phyloP scores from a whole-genome alignment of 1,284 basidiomycete genomes.

The Leccinum subrobustum region DNA sequence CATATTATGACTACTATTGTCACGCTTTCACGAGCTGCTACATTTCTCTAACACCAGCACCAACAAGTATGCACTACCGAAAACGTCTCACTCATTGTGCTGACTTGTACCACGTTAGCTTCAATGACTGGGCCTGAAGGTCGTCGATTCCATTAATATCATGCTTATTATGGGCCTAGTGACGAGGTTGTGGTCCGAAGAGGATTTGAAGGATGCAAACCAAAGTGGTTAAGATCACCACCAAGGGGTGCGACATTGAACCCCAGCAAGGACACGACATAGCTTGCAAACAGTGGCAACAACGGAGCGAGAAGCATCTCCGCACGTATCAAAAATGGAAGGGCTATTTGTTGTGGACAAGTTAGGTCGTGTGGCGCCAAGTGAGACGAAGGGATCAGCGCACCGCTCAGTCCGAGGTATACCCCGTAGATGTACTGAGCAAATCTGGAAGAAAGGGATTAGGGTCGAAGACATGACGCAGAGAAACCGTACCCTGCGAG shows the following conservation, averaged over 20 bases:
- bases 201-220: too few species aligned
- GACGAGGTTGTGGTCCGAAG: conserved; percentile 20
- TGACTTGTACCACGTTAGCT: too few species aligned
- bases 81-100: too few species aligned
- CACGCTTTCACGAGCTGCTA: too few species aligned
- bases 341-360: conserved; percentile 44
- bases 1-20: too few species aligned
- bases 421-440: conserved; percentile 89
- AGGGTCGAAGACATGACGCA: conserved; percentile 2
- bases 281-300: conserved; percentile 80
- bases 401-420: conserved; percentile 85
- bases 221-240: too few species aligned
- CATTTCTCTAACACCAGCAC: too few species aligned
- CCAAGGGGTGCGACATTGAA: conserved; percentile 70
- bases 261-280: conserved; percentile 83
- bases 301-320: conserved; percentile 86
- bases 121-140: too few species aligned
- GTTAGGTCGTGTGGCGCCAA: conserved; percentile 4
- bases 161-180: too few species aligned
- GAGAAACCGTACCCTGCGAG: conserved; percentile 65
- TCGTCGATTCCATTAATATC: too few species aligned
- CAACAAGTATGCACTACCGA: too few species aligned
- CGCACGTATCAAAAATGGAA: conserved; percentile 88
- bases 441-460: conserved; percentile 45
- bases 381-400: conserved; percentile 17